phyloP scores from a whole-genome alignment of 1,284 basidiomycete species.

The Ustilago sp. region DNA sequence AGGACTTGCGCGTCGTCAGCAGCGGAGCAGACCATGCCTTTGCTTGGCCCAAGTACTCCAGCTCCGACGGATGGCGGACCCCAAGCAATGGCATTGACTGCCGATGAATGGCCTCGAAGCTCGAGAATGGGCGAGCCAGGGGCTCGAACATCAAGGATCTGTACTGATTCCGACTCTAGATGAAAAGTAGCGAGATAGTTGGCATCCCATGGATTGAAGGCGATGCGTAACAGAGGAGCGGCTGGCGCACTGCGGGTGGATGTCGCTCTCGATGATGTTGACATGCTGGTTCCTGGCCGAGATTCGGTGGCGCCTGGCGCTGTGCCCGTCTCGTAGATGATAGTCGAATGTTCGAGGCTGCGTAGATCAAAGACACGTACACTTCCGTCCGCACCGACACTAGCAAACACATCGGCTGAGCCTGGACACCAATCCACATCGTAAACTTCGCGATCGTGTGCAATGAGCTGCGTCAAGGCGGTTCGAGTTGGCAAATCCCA shows the following conservation, averaged over 20 bases:
- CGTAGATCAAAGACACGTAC: conserved; percentile 96
- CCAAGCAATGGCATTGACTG: conserved; percentile 68
- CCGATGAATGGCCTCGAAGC: conserved; percentile 64
- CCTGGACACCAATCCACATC: conserved; percentile 98
- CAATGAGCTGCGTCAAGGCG: conserved; percentile 89
- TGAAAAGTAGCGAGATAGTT: conserved; percentile 70
- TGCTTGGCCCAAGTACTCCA: conserved; percentile 58
- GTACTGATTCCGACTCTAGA: conserved; percentile 65
- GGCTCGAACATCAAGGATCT: conserved; percentile 69
- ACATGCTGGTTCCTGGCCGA: conserved; percentile 54
- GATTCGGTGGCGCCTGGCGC: conserved; percentile 46
- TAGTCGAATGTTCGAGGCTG: conserved; percentile 96
- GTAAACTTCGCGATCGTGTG: conserved; percentile 97
- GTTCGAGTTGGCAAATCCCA: conserved; percentile 95
- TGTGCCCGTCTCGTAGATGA: conserved; percentile 82
- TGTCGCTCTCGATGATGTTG: conserved; percentile 39
- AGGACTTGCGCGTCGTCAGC: conserved; percentile 68
- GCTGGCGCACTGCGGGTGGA: conserved; percentile 44
- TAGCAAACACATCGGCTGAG: conserved; percentile 98
- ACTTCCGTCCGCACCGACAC: conserved; percentile 96
- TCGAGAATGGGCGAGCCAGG: conserved; percentile 68
- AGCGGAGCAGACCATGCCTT: conserved; percentile 69
- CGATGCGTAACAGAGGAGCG: conserved; percentile 66
- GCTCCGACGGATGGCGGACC: conserved; percentile 62
- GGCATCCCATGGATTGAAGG: conserved; percentile 69